Conservation (phyloP, 1,139 yeast species). For the Suhomyces ambrosiae region DNA sequence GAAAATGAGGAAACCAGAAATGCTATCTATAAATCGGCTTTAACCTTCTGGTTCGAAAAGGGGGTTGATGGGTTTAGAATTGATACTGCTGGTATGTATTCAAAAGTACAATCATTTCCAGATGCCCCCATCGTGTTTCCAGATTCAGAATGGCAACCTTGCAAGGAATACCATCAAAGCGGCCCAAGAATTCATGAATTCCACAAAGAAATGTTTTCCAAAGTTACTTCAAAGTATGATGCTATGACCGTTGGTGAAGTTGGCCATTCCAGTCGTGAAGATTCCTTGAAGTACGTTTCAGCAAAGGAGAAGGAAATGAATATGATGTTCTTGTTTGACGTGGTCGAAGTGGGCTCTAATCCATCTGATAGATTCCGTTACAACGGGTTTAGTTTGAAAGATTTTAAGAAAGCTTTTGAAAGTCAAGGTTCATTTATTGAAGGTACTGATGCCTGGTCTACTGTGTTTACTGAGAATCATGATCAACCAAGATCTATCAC, state of each 20-base stretch:
- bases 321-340: slow-evolving; percentile 29
- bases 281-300: slow-evolving; percentile 25
- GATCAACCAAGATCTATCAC: slow-evolving; percentile 28
- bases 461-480: slow-evolving; percentile 28
- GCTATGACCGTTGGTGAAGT: slow-evolving; percentile 30
- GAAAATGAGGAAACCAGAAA: slow-evolving; percentile 26
- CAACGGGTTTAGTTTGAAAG: slow-evolving; percentile 20
- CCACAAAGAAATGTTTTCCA: slow-evolving; percentile 25
- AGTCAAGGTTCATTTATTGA: slow-evolving; percentile 20
- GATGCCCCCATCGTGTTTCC: slow-evolving; percentile 27
- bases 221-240: slow-evolving; percentile 25
- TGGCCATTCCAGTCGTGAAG: slow-evolving; percentile 25
- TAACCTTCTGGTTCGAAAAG: slow-evolving; percentile 27
- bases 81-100: slow-evolving; percentile 28
- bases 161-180: slow-evolving; percentile 19
- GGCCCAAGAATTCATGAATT: slow-evolving; percentile 30
- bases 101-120: slow-evolving; percentile 24
- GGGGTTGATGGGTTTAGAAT: slow-evolving; percentile 30
- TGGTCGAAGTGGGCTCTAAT: slow-evolving; percentile 23
- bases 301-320: slow-evolving; percentile 28
- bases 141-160: slow-evolving; percentile 22
- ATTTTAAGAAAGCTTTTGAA: slow-evolving; percentile 22
- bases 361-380: slow-evolving; percentile 22
- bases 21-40: slow-evolving; percentile 25
- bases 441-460: slow-evolving; percentile 29